These are phyloP conservation scores for Eurotiales sp. DNA, from an alignment of 2,329 filamentous ascomycete species.

Conservation along the genomic window DNA sequence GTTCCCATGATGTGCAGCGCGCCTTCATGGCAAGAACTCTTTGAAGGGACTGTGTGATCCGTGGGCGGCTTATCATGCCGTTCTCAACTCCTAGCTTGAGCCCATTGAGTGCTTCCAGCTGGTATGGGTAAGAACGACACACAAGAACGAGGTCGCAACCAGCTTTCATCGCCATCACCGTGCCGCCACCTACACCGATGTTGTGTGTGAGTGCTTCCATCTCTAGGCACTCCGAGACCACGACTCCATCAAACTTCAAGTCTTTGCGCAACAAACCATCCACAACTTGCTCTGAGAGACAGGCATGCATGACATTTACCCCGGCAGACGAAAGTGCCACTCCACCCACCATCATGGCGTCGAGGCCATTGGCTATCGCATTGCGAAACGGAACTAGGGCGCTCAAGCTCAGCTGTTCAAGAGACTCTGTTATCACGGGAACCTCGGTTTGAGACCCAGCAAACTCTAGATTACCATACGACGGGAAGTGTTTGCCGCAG, in stretches of 20 bases:
- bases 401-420: conserved; percentile 88
- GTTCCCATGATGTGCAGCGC: conserved; percentile 83
- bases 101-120: conserved; percentile 87
- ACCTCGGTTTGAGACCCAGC: conserved; percentile 87
- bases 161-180: conserved; percentile 95
- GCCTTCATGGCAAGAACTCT: conserved; percentile 78
- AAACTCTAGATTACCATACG: conserved; percentile 92
- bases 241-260: conserved; percentile 83
- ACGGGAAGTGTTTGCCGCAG: conserved; percentile 94
- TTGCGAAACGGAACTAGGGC: conserved; percentile 89
- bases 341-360: conserved; percentile 93
- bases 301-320: conserved; percentile 94
- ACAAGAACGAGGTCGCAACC: conserved; percentile 89
- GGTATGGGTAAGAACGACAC: conserved; percentile 81
- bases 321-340: conserved; percentile 88
- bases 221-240: conserved; percentile 91
- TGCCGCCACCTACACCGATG: conserved; percentile 93
- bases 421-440: conserved; percentile 89
- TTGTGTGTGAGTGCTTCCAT: conserved; percentile 96
- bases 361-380: conserved; percentile 78
- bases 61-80: conserved; percentile 75
- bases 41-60: conserved; percentile 74
- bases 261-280: conserved; percentile 85
- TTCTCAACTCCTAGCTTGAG: conserved; percentile 87
- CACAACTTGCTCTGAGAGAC: conserved; percentile 87